Percentiles rank a stretch among this genome's conserved stretches.
Evolutionary conservation across 2,329 filamentous ascomycete species (phyloP).

Genomic region (Cytospora schulzeri): DNA sequence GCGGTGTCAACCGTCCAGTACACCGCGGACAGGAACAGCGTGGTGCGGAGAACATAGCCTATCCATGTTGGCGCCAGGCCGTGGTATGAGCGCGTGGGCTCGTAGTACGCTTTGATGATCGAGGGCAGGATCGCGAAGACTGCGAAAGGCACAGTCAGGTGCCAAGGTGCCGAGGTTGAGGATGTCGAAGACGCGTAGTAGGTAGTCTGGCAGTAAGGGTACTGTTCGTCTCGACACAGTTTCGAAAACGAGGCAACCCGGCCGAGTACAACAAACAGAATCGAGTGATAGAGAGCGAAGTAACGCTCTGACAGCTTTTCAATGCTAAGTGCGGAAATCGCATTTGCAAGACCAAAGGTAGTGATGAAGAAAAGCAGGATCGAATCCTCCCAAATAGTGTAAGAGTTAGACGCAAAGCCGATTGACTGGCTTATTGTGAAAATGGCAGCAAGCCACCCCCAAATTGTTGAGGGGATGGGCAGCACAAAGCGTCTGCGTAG

Average conservation of each 20-base stretch:
- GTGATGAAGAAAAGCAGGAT: slow-evolving; percentile 89
- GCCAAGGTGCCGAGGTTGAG: slow-evolving; percentile 91
- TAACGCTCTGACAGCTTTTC: slow-evolving; percentile 67
- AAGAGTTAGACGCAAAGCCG: slow-evolving; percentile 96
- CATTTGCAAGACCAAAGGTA: slow-evolving; percentile 79
- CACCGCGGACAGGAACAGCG: slow-evolving; percentile 72
- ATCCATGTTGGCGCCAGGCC: slow-evolving; percentile 85
- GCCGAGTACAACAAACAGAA: slow-evolving; percentile 78
- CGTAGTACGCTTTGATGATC: slow-evolving; percentile 78
- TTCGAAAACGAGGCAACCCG: slow-evolving; percentile 84
- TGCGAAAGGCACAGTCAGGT: slow-evolving; percentile 77
- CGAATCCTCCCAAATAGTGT: slow-evolving; percentile 97
- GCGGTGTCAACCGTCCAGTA: slow-evolving; percentile 92
- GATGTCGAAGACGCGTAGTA: slow-evolving; percentile 93
- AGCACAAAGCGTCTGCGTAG: slow-evolving; percentile 46
- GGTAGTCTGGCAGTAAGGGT: slow-evolving; percentile 93
- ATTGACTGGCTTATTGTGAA: slow-evolving; percentile 87
- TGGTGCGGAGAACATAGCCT: slow-evolving; percentile 73
- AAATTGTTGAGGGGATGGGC: slow-evolving; percentile 72
- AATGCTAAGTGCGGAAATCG: slow-evolving; percentile 75
- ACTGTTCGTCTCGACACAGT: slow-evolving; percentile 95
- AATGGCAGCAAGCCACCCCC: slow-evolving; percentile 83
- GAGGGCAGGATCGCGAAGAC: slow-evolving; percentile 72
- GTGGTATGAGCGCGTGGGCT: slow-evolving; percentile 82
- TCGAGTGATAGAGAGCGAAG: slow-evolving; percentile 80